phyloP scores from a whole-genome alignment of 768 basidiomycete species.

The Lentinus brumalis region DNA sequence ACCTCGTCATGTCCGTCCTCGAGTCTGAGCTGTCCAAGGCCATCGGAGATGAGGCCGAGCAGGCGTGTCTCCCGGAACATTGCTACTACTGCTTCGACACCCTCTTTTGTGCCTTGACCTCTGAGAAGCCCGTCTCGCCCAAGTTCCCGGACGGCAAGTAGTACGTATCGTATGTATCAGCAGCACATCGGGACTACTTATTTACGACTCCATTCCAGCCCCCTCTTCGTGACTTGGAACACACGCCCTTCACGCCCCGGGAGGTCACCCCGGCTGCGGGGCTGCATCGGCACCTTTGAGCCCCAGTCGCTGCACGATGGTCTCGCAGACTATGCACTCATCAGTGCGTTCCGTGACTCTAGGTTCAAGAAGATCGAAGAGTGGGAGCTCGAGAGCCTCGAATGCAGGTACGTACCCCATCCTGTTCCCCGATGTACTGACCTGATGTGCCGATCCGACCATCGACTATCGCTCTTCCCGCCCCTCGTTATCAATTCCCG shows the following conservation, averaged over 20 bases:
- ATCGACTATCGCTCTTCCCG: neutral
- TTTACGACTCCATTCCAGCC: conserved; percentile 45
- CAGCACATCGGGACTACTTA: neutral
- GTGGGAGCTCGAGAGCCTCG: conserved; percentile 75
- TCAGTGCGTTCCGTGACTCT: conserved; percentile 87
- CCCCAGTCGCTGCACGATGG: conserved; percentile 73
- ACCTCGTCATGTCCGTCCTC: conserved; percentile 29
- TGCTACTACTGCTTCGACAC: conserved; percentile 83
- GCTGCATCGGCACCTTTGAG: conserved; percentile 95
- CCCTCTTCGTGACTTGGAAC: conserved; percentile 98
- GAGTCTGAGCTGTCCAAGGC: conserved; percentile 51
- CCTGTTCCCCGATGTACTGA: conserved; percentile 10
- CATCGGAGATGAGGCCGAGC: conserved; percentile 40
- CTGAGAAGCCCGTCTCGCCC: conserved; percentile 56
- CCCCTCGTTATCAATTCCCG: neutral
- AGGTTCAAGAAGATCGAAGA: conserved; percentile 81
- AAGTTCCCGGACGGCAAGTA: conserved; percentile 74
- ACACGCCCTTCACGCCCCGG: conserved; percentile 62
- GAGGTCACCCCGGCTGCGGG: conserved; percentile 67
- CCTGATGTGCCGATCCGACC: conserved; percentile 1
- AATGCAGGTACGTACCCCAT: conserved; percentile 74
- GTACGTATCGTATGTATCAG: conserved; percentile 42
- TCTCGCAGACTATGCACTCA: conserved; percentile 85
- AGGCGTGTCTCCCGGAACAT: conserved; percentile 69
- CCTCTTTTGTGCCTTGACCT: conserved; percentile 74